These are phyloP conservation scores for Neurospora sp. DNA, from an alignment of 495 filamentous ascomycete species.

Conservation along the genomic window DNA sequence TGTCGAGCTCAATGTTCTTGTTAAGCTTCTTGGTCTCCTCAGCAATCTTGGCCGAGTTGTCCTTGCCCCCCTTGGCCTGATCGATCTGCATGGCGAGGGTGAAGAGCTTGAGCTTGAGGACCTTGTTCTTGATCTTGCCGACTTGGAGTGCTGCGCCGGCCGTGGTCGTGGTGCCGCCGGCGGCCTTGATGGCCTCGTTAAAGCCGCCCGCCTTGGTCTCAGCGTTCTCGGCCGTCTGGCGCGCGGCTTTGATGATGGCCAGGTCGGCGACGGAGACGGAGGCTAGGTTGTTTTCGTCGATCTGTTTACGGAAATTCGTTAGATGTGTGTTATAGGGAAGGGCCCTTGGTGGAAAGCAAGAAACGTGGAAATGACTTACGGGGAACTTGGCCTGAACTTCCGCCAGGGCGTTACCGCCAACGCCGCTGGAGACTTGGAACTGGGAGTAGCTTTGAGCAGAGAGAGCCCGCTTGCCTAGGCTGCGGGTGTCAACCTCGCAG, in stretches of 20 bases:
- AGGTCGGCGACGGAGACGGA: constrained; percentile 25
- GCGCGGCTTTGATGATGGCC: constrained; percentile 29
- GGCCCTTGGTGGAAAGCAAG: neutral
- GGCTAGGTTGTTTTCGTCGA: constrained; percentile 27
- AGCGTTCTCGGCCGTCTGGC: constrained; percentile 28
- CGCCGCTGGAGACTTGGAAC: constrained; percentile 32
- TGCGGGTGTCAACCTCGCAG: neutral
- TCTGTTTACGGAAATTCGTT: constrained; percentile 8
- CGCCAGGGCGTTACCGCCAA: constrained; percentile 31
- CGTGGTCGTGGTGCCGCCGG: constrained; percentile 19
- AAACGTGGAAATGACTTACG: constrained; percentile 11
- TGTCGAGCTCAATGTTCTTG: constrained; percentile 33
- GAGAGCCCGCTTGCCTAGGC: constrained; percentile 9
- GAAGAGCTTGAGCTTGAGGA: constrained; percentile 38
- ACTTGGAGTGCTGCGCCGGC: constrained; percentile 31
- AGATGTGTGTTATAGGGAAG: neutral
- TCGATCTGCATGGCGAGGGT: constrained; percentile 24
- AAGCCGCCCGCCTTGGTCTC: constrained; percentile 30
- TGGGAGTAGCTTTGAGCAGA: constrained; percentile 15
- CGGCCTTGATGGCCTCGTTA: constrained; percentile 32
- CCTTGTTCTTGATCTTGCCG: constrained; percentile 48
- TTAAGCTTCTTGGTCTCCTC: constrained; percentile 32
- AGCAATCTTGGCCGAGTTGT: constrained; percentile 23
- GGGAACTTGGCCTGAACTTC: constrained; percentile 36
- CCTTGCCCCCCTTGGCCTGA: constrained; percentile 24